Base-by-base conservation (phyloP, 148 eudicot genomes). In the Heliamphora exappendiculata region DNA sequence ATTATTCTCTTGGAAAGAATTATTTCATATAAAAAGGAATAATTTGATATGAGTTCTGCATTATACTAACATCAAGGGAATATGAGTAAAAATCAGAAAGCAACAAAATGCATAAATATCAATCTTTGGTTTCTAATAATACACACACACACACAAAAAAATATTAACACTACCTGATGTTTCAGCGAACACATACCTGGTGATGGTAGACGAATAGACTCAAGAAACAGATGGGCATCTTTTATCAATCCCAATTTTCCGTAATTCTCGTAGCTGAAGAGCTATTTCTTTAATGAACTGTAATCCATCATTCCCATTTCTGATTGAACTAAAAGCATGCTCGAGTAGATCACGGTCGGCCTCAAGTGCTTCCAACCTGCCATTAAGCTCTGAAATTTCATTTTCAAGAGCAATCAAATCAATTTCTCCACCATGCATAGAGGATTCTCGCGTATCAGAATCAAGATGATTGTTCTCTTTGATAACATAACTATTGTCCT, bases 301-400 rank as follows among this genome's bases (percentile, higher is more conserved):
- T 10, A 77, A 70, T 58, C 87, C 87, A 58, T 77, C 83, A 16
- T 77, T 70, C 37, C 85, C 86, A 75, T 72, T 71, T 29, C 67
- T 78, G 41, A 85, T 67, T 70, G 78, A 49, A 26, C 67, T 72
- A 14, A 78, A 75, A 26, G 77, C 68, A 77, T 80, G 81, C 62
- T 70, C 72, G 22, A 85, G 81, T 22, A 85, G 74, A 64, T 79
- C 70, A n/a, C 65, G 67, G 63, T 82, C 85, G 17, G 73, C 69
- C 67, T 85, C 87, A 41, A 85, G 65, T 65, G 85, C 81, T 70
- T 82, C 39, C 59, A 85, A 79, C 75, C 81, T 76, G 9, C 70
- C 75, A 54, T 75, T 59, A 65, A 85, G 83, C 19, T 79, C 81
- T 10, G 67, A 67, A 68, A 85, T 78, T 64, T 80, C 85, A 67